These are phyloP conservation scores for Entomortierella parvispora DNA, from an alignment of 192 early-diverging fungal species.

Conservation along the genomic window DNA sequence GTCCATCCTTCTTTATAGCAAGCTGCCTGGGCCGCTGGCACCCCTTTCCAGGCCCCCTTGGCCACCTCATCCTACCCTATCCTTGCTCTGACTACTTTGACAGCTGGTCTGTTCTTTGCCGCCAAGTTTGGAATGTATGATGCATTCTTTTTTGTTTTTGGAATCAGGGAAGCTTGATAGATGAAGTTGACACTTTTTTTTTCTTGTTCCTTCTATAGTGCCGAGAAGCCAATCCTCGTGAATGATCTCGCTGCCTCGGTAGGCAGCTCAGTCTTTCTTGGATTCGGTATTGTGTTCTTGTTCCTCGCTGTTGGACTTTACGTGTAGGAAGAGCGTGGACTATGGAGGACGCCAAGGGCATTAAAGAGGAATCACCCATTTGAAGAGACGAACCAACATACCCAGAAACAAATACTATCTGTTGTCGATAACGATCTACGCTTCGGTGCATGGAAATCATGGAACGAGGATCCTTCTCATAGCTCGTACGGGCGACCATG, in stretches of 20 bases:
- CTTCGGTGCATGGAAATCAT: no score
- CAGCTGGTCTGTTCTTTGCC: constrained; percentile 41
- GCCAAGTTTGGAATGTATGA: constrained; percentile 49
- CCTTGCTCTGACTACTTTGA: constrained; percentile 17
- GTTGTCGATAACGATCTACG: no score
- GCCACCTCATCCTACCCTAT: constrained; percentile 26
- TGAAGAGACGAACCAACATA: no score
- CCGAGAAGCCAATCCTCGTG: constrained; percentile 21
- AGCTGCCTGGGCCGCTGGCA: constrained; percentile 38
- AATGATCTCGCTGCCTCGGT: constrained; percentile 21
- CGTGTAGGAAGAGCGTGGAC: constrained; percentile 7
- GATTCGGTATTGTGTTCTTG: constrained; percentile 43
- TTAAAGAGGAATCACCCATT: no score
- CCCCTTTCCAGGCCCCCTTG: constrained; percentile 32
- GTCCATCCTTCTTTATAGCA: constrained; percentile 5
- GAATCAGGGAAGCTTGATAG: no score
- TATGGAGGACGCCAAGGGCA: no score
- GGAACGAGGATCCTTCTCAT: no score
- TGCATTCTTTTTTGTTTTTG: background rate
- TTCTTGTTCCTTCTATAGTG: background rate
- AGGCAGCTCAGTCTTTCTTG: constrained; percentile 28
- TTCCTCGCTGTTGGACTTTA: constrained; percentile 47
- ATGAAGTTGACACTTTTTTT: background rate
- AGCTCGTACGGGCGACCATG: no score
- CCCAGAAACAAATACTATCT: no score